phyloP scores from a whole-genome alignment of 2,329 filamentous ascomycete genomes.

The Pseudocercospora cruenta region DNA sequence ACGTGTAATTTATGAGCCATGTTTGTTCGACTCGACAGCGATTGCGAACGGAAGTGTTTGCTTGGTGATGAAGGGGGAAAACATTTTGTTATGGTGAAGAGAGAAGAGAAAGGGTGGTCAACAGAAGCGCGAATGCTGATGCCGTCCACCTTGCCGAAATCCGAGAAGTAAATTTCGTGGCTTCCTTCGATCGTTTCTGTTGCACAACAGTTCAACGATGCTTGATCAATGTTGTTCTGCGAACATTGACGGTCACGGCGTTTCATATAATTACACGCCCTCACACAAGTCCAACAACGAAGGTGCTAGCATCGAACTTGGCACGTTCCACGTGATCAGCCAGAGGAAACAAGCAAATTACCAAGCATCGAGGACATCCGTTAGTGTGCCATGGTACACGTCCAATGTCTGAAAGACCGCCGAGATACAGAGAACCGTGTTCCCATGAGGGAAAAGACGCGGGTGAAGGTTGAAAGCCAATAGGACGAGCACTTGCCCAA shows the following conservation, averaged over 20 bases:
- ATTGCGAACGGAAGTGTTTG: not conserved
- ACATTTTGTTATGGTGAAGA: not conserved
- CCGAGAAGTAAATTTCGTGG: not conserved
- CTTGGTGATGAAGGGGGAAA: not conserved
- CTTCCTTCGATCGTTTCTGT: not conserved
- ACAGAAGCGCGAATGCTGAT: not conserved
- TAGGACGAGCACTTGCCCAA: not conserved
- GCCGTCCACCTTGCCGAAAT: not conserved
- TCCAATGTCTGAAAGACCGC: not conserved
- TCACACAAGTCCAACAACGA: not conserved
- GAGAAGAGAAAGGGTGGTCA: not conserved
- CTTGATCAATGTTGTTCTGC: not conserved
- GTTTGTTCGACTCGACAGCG: not conserved
- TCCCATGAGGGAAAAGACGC: not conserved
- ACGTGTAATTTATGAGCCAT: not conserved
- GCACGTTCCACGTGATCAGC: not conserved
- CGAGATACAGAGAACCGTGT: not conserved
- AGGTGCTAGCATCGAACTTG: not conserved
- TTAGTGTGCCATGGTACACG: conserved; percentile 5
- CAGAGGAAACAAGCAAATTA: not conserved
- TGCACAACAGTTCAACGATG: not conserved
- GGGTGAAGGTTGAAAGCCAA: not conserved
- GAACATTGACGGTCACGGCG: not conserved
- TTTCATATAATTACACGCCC: not conserved
- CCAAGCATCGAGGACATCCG: not conserved